phyloP scores from a whole-genome alignment of 1,284 basidiomycete genomes.

The Pholiota adiposa region DNA sequence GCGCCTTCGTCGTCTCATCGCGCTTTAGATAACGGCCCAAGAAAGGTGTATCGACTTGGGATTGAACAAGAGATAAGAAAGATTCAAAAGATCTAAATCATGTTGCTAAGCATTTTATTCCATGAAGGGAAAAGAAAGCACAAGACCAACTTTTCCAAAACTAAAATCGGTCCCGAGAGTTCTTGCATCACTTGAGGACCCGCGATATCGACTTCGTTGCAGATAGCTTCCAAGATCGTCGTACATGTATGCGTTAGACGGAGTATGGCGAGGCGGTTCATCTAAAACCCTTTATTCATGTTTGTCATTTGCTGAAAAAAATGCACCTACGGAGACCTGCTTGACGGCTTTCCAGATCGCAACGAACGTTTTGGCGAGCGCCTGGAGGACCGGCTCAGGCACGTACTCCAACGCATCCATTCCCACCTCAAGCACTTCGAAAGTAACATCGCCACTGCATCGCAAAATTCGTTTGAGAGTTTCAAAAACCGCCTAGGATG shows the following conservation, averaged over 20 bases:
- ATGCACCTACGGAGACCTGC: constrained; percentile 56
- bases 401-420: constrained; percentile 50
- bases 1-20: constrained; percentile 53
- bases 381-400: constrained; percentile 56
- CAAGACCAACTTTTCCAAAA: constrained; percentile 49
- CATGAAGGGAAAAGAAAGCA: constrained; percentile 20
- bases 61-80: constrained; percentile 57
- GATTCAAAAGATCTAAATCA: constrained; percentile 43
- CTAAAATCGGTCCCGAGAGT: constrained; percentile 36
- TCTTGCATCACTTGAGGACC: constrained; percentile 40
- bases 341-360: constrained; percentile 64
- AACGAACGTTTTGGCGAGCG: constrained; percentile 52
- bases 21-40: constrained; percentile 78
- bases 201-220: constrained; percentile 45
- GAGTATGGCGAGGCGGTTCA: constrained; percentile 55
- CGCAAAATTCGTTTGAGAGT: constrained; percentile 21
- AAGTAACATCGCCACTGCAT: constrained; percentile 38
- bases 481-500: constrained; percentile 17
- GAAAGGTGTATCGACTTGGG: constrained; percentile 69
- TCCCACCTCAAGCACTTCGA: constrained; percentile 47
- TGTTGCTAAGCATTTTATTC: neutral
- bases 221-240: constrained; percentile 45
- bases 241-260: constrained; percentile 51
- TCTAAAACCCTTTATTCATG: constrained; percentile 39
- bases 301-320: neutral